Conservation (phyloP, 1,284 basidiomycete species). For the Phylloboletellus chloephorus region DNA sequence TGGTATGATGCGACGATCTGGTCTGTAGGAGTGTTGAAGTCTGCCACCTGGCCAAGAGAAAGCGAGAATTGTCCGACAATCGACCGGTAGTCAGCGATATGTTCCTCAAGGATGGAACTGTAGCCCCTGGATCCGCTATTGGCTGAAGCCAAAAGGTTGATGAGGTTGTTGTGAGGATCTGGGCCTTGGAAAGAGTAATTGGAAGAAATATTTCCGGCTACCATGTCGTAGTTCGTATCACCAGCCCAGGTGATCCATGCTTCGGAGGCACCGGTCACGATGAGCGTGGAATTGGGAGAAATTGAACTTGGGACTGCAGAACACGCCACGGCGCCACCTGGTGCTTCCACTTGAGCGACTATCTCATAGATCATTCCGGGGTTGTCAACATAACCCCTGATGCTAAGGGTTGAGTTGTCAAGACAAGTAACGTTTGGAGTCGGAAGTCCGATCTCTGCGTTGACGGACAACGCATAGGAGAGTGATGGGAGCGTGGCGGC, state of each 20-base stretch:
- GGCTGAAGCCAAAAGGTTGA: slow-evolving; percentile 36
- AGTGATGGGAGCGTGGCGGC: slow-evolving; percentile 33
- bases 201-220: slow-evolving; percentile 51
- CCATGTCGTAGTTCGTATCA: slow-evolving; percentile 60
- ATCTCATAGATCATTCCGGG: slow-evolving; percentile 70
- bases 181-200: slow-evolving; percentile 57
- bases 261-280: slow-evolving; percentile 39
- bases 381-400: slow-evolving; percentile 47
- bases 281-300: slow-evolving; percentile 51
- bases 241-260: slow-evolving; percentile 67
- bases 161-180: slow-evolving; percentile 51
- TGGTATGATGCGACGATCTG: slow-evolving; percentile 48
- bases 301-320: slow-evolving; percentile 27
- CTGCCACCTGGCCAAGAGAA: slow-evolving; percentile 52
- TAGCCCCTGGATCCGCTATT: slow-evolving; percentile 31
- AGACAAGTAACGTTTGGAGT: slow-evolving; percentile 57
- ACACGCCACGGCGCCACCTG: slow-evolving; percentile 32
- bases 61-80: slow-evolving; percentile 49
- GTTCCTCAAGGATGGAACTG: slow-evolving; percentile 37
- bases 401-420: slow-evolving; percentile 48
- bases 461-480: slow-evolving; percentile 50
- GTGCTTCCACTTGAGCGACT: slow-evolving; percentile 44
- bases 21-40: slow-evolving; percentile 54
- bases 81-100: slow-evolving; percentile 46
- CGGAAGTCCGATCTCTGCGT: slow-evolving; percentile 45